Percentiles rank a stretch among this genome's conserved stretches.
Conservation (phyloP, 352 stramenopile species). For the Globisporangium echinulatum region DNA sequence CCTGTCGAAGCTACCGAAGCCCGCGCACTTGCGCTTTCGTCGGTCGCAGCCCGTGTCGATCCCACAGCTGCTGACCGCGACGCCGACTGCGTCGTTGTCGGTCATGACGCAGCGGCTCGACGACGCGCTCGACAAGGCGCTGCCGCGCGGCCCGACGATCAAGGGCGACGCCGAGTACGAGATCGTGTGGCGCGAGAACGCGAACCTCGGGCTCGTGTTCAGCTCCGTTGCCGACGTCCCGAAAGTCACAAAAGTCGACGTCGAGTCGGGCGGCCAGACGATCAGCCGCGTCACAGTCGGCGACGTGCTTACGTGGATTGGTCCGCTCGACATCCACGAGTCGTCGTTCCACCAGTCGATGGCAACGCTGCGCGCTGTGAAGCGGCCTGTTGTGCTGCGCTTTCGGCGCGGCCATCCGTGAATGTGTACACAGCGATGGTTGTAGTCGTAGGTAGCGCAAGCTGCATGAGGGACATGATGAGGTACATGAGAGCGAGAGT, state of each 20-base stretch:
- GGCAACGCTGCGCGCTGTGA: conserved; percentile 72
- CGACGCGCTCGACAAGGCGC: conserved; percentile 29
- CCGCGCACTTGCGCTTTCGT: conserved; percentile 59
- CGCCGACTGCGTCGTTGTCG: neutral
- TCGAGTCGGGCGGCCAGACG: conserved; percentile 64
- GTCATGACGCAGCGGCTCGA: conserved; percentile 11
- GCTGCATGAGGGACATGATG: neutral
- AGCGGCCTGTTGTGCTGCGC: conserved; percentile 74
- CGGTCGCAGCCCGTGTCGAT: conserved; percentile 29
- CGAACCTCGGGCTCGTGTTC: conserved; percentile 80
- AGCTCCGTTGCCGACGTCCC: conserved; percentile 70
- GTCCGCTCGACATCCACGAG: conserved; percentile 64
- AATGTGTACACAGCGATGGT: neutral
- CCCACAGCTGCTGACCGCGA: conserved; percentile 8
- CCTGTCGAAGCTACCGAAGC: conserved; percentile 62
- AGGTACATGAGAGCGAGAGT: conserved; percentile 1
- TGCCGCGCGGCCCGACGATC: conserved; percentile 48
- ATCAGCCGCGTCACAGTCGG: conserved; percentile 67
- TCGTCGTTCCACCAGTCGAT: conserved; percentile 84
- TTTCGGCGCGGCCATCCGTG: conserved; percentile 49
- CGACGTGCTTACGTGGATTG: conserved; percentile 76
- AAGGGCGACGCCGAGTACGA: conserved; percentile 72
- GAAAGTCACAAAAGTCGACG: conserved; percentile 79
- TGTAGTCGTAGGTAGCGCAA: too few relatives aligned
- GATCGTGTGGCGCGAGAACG: conserved; percentile 78